Evolutionary conservation across 169 alveolate genomes (phyloP), one percentile per base, ranked within the genome.

Genomic region (Pseudocohnilembus persalinus): DNA sequence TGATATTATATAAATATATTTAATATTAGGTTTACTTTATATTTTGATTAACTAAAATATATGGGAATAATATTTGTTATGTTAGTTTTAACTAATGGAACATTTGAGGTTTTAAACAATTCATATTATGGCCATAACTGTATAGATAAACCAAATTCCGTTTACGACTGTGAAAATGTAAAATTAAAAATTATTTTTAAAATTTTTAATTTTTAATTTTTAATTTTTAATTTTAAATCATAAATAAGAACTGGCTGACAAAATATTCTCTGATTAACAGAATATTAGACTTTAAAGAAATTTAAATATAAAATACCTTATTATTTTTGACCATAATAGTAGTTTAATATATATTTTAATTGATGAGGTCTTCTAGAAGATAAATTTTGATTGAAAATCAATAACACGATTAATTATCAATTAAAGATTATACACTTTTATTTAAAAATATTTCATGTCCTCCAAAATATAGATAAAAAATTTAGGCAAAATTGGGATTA

Each of bases 31-130:
- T 86, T 80, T 86, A 86, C 90, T 35, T 34, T 86, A 31, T 86
- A 86, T 64, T 86, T 86, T 73, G 83, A 86, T 64, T 86, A 74
- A 31, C 68, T 86, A 25, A 86, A 86, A 76, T 73, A 85, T 28
- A 80, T 86, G 30, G 63, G 80, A 29, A 74, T 86, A 64, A 86
- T 86, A 15, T 80, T 86, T 26, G 77, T 83, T 74, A 74, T 86
- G 32, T 26, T 86, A 29, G 79, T 86, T 72, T 76, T 81, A 28
- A 80, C 90, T n/a, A 73, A 81, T 31, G 90, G 90, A 74, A n/a
- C 83, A 32, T 86, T 80, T 33, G 33, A 86, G 29, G 35, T 86
- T 1, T 77, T 86, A 4, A 79, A 83, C 27, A 86, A 86, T 63
- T 30, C 35, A 1, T 28, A 28, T 25, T 28, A 49, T 33, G 84